These are phyloP conservation scores for Aspergillus sclerotiicarbonarius DNA, from an alignment of 495 filamentous ascomycete species.

Conservation along the genomic window DNA sequence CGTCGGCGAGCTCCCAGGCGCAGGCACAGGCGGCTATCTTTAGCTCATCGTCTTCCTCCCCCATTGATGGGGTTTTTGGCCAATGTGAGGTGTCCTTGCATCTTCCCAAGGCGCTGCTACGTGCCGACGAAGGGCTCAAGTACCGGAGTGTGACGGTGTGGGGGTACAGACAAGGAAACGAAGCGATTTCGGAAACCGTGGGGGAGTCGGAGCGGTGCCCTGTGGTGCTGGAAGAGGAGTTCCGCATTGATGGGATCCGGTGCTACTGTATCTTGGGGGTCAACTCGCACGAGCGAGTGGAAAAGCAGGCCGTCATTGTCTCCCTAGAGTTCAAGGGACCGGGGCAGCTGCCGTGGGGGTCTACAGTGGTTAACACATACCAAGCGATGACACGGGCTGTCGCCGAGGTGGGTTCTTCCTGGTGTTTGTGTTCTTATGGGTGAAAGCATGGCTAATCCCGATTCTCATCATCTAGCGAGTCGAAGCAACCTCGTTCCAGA, in stretches of 20 bases:
- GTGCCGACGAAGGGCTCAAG: slow-evolving; percentile 40
- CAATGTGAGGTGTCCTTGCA: slow-evolving; percentile 42
- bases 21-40: slow-evolving; percentile 11
- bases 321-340: slow-evolving; percentile 46
- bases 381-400: slow-evolving; percentile 44
- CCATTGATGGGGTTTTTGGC: slow-evolving; percentile 35
- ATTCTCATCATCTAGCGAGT: slow-evolving; percentile 36
- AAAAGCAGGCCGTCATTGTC: slow-evolving; percentile 56
- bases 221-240: slow-evolving; percentile 45
- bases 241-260: slow-evolving; percentile 42
- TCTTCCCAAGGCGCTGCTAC: slow-evolving; percentile 43
- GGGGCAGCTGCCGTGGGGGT: slow-evolving; percentile 41
- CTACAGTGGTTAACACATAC: slow-evolving; percentile 42
- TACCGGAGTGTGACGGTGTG: slow-evolving; percentile 42
- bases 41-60: slow-evolving; percentile 8
- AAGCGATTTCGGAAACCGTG: slow-evolving; percentile 11
- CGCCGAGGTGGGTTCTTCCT: slow-evolving; percentile 37
- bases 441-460: slow-evolving; percentile 6
- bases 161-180: slow-evolving; percentile 30
- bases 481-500: slow-evolving; percentile 53
- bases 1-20: slow-evolving; percentile 14
- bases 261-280: slow-evolving; percentile 55
- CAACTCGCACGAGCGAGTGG: slow-evolving; percentile 56
- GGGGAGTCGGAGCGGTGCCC: slow-evolving; percentile 25
- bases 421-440: slow-evolving; percentile 6